Conservation (phyloP, 495 filamentous ascomycete species). For the Xylaria bambusicola region DNA sequence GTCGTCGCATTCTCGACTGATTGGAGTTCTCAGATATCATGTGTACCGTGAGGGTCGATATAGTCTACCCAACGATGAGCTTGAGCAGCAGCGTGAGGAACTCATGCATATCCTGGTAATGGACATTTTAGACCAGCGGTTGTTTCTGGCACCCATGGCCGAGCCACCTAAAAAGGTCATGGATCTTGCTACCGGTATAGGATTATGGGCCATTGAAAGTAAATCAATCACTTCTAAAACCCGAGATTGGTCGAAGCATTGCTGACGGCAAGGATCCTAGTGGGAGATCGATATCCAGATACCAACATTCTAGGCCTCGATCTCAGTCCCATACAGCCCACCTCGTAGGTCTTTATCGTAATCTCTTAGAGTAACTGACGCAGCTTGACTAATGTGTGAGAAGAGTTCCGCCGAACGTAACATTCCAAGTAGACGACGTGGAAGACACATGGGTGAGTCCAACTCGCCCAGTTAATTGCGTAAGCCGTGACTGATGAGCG, state of each 20-base stretch:
- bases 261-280: slow-evolving; percentile 5
- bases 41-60: slow-evolving; percentile 58
- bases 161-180: slow-evolving; percentile 26
- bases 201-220: slow-evolving; percentile 47
- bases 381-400: slow-evolving; percentile 9
- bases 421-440: slow-evolving; percentile 45
- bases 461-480: not conserved
- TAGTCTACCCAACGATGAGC: slow-evolving; percentile 60
- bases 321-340: slow-evolving; percentile 51
- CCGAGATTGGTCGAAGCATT: slow-evolving; percentile 21
- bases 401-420: slow-evolving; percentile 36
- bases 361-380: not conserved
- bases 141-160: slow-evolving; percentile 44
- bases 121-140: slow-evolving; percentile 48
- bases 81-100: slow-evolving; percentile 69
- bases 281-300: slow-evolving; percentile 22
- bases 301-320: slow-evolving; percentile 27
- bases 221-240: slow-evolving; percentile 43
- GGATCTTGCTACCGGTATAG: slow-evolving; percentile 46
- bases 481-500: slow-evolving; percentile 3
- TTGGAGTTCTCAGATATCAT: slow-evolving; percentile 46
- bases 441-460: slow-evolving; percentile 40
- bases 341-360: slow-evolving; percentile 13
- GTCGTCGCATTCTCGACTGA: not conserved
- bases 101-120: slow-evolving; percentile 63